Evolutionary conservation across 2,329 filamentous ascomycete genomes (phyloP).

Genomic region (Sporothrix brunneoviolacea): DNA sequence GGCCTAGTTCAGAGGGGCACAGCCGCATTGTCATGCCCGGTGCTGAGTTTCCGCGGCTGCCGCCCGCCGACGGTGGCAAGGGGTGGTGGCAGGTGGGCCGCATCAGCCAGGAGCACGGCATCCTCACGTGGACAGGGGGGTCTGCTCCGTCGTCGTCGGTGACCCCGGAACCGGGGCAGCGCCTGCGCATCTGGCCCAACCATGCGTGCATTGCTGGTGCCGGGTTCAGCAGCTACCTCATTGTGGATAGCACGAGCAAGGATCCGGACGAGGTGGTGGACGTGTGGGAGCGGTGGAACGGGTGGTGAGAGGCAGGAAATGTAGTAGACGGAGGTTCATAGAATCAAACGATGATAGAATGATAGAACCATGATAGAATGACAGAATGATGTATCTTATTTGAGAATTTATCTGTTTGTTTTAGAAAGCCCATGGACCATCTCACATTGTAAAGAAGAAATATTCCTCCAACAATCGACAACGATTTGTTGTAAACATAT

Average conservation of each 20-base stretch:
- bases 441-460: too few species aligned
- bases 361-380: too few species aligned
- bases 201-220: constrained; percentile 73
- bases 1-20: constrained; percentile 26
- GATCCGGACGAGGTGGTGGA: constrained; percentile 60
- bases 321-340: constrained; percentile 19
- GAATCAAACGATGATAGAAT: neutral
- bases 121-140: constrained; percentile 52
- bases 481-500: too few species aligned
- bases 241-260: constrained; percentile 57
- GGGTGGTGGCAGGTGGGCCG: constrained; percentile 61
- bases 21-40: neutral
- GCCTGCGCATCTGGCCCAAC: constrained; percentile 68
- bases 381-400: too few species aligned
- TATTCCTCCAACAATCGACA: too few species aligned
- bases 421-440: too few species aligned
- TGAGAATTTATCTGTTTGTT: too few species aligned
- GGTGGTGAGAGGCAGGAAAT: constrained; percentile 48
- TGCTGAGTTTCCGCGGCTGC: constrained; percentile 26
- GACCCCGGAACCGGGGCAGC: constrained; percentile 54
- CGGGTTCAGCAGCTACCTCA: constrained; percentile 64
- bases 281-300: constrained; percentile 65
- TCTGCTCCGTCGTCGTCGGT: constrained; percentile 36
- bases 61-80: constrained; percentile 25
- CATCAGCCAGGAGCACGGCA: constrained; percentile 73